Conservation (phyloP, 345 rosid genomes). For the Salix viminalis region DNA sequence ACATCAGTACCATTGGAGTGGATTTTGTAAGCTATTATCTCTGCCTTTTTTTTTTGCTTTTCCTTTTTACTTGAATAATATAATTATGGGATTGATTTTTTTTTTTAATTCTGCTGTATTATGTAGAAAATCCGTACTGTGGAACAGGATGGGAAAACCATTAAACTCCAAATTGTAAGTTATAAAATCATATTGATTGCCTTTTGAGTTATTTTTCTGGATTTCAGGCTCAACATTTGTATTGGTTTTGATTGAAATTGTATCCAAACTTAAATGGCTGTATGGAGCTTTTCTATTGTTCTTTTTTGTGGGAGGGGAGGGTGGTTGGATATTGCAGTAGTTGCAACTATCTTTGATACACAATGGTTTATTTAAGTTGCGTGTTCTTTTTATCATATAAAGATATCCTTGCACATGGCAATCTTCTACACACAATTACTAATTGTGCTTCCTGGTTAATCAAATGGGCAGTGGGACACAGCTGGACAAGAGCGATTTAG, state of each 20-base stretch:
- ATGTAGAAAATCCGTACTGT: conserved; percentile 35
- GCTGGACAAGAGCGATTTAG: conserved; percentile 38
- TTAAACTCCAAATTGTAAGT: conserved; percentile 36
- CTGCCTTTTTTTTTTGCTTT: not conserved
- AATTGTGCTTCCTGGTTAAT: not conserved
- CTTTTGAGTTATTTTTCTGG: not conserved
- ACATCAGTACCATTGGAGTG: conserved; percentile 81
- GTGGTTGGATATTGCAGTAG: not conserved
- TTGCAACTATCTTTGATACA: not conserved
- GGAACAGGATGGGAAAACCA: conserved; percentile 36
- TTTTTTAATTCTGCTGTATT: not conserved
- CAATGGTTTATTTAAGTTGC: not conserved
- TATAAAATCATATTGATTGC: not conserved
- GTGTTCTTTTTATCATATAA: not conserved
- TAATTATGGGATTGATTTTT: not conserved
- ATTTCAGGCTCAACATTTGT: not conserved
- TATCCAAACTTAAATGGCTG: not conserved
- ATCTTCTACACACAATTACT: not conserved
- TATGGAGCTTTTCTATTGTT: not conserved
- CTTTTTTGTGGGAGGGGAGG: not conserved
- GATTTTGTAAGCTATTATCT: conserved; percentile 55
- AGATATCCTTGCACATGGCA: not conserved
- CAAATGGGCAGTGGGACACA: conserved; percentile 31
- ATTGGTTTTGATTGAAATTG: not conserved
- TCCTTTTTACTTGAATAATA: not conserved